These are phyloP conservation scores for Citrullus amarus DNA, from an alignment of 306 rosid species.

Conservation along the genomic window DNA sequence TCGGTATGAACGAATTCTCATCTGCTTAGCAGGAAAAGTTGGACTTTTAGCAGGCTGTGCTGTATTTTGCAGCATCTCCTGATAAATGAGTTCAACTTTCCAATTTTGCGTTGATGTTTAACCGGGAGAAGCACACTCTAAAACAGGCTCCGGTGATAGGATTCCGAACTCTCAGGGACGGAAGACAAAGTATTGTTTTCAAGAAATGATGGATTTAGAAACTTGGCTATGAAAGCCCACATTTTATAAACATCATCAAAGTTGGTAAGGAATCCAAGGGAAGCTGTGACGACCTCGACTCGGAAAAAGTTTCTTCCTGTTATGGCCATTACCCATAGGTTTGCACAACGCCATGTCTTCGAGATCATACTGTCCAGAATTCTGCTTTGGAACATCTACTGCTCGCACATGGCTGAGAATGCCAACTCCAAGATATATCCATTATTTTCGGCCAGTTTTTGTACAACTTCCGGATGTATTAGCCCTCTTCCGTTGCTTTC, in stretches of 20 bases:
- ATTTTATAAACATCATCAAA: slow-evolving; percentile 87
- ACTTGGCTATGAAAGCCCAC: slow-evolving; percentile 94
- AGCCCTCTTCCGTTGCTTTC: slow-evolving; percentile 43
- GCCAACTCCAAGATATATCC: slow-evolving; percentile 87
- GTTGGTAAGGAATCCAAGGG: slow-evolving; percentile 81
- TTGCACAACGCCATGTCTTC: slow-evolving; percentile 63
- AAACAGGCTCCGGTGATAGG: slow-evolving; percentile 11
- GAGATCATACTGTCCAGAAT: slow-evolving; percentile 25
- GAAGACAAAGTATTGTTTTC: slow-evolving; percentile 17
- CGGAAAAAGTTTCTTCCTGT: slow-evolving; percentile 57
- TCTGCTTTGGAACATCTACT: slow-evolving; percentile 51
- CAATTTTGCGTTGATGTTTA: neutral
- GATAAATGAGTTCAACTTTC: slow-evolving; percentile 1
- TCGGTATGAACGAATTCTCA: neutral
- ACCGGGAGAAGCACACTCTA: neutral
- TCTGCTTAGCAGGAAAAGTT: neutral
- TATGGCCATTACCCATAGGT: slow-evolving; percentile 66
- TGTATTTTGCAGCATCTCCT: slow-evolving; percentile 4
- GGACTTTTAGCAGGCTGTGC: neutral
- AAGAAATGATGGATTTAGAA: slow-evolving; percentile 66
- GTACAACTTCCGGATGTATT: slow-evolving; percentile 83
- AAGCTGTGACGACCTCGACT: slow-evolving; percentile 89
- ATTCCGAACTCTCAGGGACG: slow-evolving; percentile 36
- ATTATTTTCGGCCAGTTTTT: slow-evolving; percentile 72
- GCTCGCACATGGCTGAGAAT: slow-evolving; percentile 70